Percentiles rank a stretch among this genome's conserved stretches.
Evolutionary conservation across 352 stramenopile genomes (phyloP).

Genomic region (Blastocystis sp.): DNA sequence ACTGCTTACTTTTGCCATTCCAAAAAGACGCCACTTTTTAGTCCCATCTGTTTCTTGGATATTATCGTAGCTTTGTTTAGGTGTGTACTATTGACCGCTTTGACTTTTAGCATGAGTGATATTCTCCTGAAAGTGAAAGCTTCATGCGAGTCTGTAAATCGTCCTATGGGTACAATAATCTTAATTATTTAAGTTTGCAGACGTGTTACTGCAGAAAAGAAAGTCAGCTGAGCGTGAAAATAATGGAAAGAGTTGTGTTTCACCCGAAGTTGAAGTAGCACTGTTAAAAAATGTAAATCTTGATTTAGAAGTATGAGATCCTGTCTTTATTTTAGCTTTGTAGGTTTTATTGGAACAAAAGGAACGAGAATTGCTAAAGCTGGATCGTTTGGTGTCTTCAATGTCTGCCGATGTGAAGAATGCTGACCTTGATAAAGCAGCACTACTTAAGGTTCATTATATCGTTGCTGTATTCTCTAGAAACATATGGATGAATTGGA

Average conservation of each 20-base stretch:
- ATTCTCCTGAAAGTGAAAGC: conserved; percentile 4
- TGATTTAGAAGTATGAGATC: neutral
- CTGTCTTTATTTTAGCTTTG: neutral
- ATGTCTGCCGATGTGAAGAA: neutral
- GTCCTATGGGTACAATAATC: neutral
- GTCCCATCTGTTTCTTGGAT: neutral
- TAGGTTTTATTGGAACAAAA: conserved; percentile 23
- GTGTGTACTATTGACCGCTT: neutral
- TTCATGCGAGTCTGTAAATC: neutral
- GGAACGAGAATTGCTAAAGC: neutral
- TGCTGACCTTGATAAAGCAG: neutral
- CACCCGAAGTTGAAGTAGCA: conserved; percentile 1
- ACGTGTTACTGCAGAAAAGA: neutral
- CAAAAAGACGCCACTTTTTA: neutral
- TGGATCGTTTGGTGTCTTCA: neutral
- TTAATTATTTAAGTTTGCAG: neutral
- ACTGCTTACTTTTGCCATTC: neutral
- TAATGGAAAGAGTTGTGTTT: neutral
- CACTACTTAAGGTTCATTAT: neutral
- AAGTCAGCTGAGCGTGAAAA: neutral
- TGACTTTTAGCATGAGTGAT: neutral
- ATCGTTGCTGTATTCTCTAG: neutral
- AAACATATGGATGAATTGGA: neutral
- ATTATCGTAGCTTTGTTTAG: neutral
- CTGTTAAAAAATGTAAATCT: neutral